Percentiles rank a stretch among this genome's conserved stretches.
These are phyloP conservation scores for Penicillium roqueforti DNA, from an alignment of 495 filamentous ascomycete genomes.

Conservation along the genomic window DNA sequence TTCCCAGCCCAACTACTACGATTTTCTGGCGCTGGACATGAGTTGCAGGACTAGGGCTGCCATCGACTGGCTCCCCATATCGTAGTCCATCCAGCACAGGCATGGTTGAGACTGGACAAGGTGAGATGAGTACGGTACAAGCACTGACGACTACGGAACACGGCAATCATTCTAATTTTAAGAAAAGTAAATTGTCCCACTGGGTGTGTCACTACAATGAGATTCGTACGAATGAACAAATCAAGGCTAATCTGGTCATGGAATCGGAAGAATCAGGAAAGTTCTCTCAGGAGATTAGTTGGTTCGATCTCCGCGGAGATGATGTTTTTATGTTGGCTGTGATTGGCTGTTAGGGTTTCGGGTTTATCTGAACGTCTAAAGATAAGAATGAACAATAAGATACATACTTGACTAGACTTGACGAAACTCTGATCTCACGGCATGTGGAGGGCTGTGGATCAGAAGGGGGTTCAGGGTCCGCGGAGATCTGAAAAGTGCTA, in stretches of 20 bases:
- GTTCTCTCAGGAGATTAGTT: slow-evolving; percentile 1
- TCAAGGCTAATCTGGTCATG: neutral
- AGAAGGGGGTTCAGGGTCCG: neutral
- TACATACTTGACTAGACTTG: neutral
- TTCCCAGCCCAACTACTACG: slow-evolving; percentile 87
- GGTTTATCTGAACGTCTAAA: neutral
- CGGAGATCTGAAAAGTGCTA: slow-evolving; percentile 2
- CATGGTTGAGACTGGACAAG: slow-evolving; percentile 21
- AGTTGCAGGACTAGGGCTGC: slow-evolving; percentile 14
- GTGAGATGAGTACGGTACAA: neutral
- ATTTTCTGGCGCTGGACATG: slow-evolving; percentile 55
- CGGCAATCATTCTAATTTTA: slow-evolving; percentile 15
- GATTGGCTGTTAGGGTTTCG: slow-evolving; percentile 6
- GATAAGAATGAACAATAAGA: slow-evolving; percentile 2
- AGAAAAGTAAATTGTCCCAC: neutral
- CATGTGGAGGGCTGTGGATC: neutral
- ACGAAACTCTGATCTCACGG: neutral
- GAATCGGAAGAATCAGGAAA: slow-evolving; percentile 11
- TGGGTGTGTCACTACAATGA: neutral
- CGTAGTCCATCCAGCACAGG: slow-evolving; percentile 34
- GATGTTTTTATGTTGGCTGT: neutral
- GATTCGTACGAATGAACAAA: neutral
- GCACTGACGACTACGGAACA: neutral
- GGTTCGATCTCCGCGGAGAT: slow-evolving; percentile 18
- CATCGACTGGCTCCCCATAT: slow-evolving; percentile 28